These are phyloP conservation scores for Leccinum uliginosum DNA, from an alignment of 768 basidiomycete species.

Conservation along the genomic window DNA sequence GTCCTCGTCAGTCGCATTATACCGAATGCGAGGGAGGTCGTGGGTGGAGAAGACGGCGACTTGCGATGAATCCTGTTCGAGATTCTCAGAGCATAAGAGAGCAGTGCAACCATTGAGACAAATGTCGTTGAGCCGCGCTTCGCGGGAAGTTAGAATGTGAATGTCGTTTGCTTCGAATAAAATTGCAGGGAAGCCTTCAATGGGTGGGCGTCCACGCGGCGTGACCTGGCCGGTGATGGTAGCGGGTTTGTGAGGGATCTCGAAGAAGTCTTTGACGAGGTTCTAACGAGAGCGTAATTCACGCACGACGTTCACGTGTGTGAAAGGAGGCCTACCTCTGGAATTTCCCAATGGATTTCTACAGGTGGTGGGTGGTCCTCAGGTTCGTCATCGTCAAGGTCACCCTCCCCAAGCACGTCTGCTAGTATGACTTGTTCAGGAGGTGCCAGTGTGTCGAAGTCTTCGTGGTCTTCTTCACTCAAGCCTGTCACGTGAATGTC, in stretches of 20 bases:
- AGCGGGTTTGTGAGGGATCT: neutral
- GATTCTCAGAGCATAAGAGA: neutral
- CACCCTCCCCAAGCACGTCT: neutral
- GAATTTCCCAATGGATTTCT: neutral
- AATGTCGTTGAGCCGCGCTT: too few relatives aligned
- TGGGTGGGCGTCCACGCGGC: neutral
- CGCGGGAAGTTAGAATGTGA: too few relatives aligned
- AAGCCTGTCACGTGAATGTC: neutral
- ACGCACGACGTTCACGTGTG: neutral
- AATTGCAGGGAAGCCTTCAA: neutral
- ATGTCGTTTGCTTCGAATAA: constrained; percentile 9
- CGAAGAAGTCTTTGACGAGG: neutral
- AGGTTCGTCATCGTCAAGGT: neutral
- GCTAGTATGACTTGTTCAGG: neutral
- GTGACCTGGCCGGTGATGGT: neutral
- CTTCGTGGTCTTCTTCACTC: neutral
- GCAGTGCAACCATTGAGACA: constrained; percentile 12
- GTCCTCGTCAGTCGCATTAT: neutral
- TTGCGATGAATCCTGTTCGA: neutral
- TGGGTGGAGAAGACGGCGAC: constrained; percentile 7
- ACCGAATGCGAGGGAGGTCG: neutral
- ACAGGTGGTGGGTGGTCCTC: neutral
- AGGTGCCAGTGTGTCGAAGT: neutral
- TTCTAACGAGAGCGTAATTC: neutral
- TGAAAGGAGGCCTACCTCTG: neutral